Percentiles rank a stretch among this genome's conserved stretches.
phyloP scores from a whole-genome alignment of 345 rosid genomes.

The Salix brachista region DNA sequence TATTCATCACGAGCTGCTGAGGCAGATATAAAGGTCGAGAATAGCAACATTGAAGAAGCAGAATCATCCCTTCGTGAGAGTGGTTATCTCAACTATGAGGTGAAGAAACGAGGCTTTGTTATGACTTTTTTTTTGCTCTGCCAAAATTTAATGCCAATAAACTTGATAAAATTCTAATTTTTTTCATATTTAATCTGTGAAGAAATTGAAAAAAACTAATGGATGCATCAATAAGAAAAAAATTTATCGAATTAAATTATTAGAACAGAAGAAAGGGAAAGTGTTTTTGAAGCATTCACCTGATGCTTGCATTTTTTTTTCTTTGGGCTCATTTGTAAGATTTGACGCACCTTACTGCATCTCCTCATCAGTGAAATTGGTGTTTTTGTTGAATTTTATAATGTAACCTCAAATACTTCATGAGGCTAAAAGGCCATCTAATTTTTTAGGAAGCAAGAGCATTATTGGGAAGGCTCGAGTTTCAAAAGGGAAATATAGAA shows the following conservation, averaged over 20 bases:
- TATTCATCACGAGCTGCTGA: conserved; percentile 65
- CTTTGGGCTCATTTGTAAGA: background rate
- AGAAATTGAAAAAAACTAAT: background rate
- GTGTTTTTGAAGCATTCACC: background rate
- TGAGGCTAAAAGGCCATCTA: conserved; percentile 1
- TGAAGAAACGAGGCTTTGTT: conserved; percentile 1
- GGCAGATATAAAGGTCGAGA: conserved; percentile 51
- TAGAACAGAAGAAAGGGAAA: background rate
- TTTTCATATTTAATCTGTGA: background rate
- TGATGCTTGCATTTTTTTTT: background rate
- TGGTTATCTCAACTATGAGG: conserved; percentile 78
- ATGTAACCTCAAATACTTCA: conserved; percentile 2
- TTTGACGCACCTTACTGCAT: background rate
- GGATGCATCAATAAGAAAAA: background rate
- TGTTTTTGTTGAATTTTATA: conserved; percentile 1
- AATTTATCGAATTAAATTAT: background rate
- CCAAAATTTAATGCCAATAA: background rate
- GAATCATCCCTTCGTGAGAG: conserved; percentile 78
- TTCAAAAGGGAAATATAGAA: conserved; percentile 76
- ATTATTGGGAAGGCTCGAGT: conserved; percentile 75
- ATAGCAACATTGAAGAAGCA: conserved; percentile 74
- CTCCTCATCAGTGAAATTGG: background rate
- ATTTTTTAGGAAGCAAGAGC: conserved; percentile 72
- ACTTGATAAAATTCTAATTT: no score
- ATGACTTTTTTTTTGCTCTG: background rate